A percentile compares a stretch with the other conserved stretches of the same genome.
Conservation (phyloP, 2,329 filamentous ascomycete species). For the Cordyceps cateniannulata region DNA sequence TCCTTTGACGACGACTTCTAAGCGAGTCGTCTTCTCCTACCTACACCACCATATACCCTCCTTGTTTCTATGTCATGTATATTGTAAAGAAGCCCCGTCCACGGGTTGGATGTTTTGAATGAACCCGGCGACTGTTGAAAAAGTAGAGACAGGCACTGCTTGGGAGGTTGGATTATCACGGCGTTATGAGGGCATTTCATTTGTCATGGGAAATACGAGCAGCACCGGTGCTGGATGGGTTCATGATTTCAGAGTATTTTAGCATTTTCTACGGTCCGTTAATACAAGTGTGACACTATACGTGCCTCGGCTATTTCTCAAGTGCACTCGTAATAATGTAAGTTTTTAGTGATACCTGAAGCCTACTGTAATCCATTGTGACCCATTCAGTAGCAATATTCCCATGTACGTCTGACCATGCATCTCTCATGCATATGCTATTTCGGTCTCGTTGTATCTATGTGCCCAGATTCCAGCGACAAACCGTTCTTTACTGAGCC, state of each 20-base stretch:
- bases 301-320: too few relatives aligned
- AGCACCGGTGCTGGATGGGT: constrained; percentile 2
- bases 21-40: constrained; percentile 24
- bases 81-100: constrained; percentile 10
- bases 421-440: neutral
- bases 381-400: too few relatives aligned
- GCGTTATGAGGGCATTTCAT: constrained; percentile 10
- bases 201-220: constrained; percentile 2
- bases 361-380: neutral
- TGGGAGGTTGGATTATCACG: constrained; percentile 4
- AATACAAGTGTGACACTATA: constrained; percentile 4
- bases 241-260: constrained; percentile 16
- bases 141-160: constrained; percentile 3
- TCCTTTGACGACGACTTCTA: constrained; percentile 96
- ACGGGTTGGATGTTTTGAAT: constrained; percentile 9
- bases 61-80: constrained; percentile 13
- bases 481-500: neutral
- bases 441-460: neutral
- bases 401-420: neutral
- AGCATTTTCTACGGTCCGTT: constrained; percentile 7
- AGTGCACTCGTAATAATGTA: too few relatives aligned
- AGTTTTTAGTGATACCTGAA: too few relatives aligned
- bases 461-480: neutral
- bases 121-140: constrained; percentile 2
- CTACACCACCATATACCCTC: constrained; percentile 17